These are phyloP conservation scores for Yamadazyma atlantica DNA, from an alignment of 1,139 yeast species.

Conservation along the genomic window DNA sequence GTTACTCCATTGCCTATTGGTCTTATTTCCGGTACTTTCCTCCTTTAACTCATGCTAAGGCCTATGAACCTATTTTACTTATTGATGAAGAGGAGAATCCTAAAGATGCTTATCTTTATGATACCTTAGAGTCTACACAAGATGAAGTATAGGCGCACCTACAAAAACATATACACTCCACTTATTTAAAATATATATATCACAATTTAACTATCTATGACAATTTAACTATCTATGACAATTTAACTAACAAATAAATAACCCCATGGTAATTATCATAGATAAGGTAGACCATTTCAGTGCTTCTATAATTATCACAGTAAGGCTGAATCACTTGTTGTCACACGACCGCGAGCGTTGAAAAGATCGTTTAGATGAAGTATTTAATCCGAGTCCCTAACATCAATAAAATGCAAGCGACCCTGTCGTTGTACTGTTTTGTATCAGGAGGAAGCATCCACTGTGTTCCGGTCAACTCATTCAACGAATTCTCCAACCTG, in stretches of 20 bases:
- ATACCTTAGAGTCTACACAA: slow-evolving; percentile 5
- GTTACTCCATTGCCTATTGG: slow-evolving; percentile 38
- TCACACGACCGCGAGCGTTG: slow-evolving; percentile 3
- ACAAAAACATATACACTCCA: too few species aligned
- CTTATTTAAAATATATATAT: too few species aligned
- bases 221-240: too few species aligned
- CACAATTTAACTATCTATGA: too few species aligned
- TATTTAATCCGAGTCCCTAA: too few species aligned
- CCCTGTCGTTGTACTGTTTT: slow-evolving; percentile 39
- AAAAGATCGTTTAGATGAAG: too few species aligned
- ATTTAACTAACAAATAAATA: too few species aligned
- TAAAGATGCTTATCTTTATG: slow-evolving; percentile 6
- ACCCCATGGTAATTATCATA: too few species aligned
- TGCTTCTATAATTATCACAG: too few species aligned
- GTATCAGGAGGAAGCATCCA: slow-evolving; percentile 38
- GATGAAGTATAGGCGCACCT: slow-evolving; percentile 1
- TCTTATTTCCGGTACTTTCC: slow-evolving; percentile 43
- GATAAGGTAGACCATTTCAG: too few species aligned
- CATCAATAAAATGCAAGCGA: slow-evolving; percentile 1
- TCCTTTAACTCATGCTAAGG: slow-evolving; percentile 14
- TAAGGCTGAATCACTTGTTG: too few species aligned
- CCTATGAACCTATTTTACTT: slow-evolving; percentile 24
- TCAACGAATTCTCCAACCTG: slow-evolving; percentile 17
- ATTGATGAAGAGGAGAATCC: slow-evolving; percentile 11
- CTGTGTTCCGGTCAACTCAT: slow-evolving; percentile 35